Percentiles rank a stretch among this genome's conserved stretches.
These are phyloP conservation scores for Malassezia furfur DNA, from an alignment of 1,284 basidiomycete genomes.

Conservation along the genomic window DNA sequence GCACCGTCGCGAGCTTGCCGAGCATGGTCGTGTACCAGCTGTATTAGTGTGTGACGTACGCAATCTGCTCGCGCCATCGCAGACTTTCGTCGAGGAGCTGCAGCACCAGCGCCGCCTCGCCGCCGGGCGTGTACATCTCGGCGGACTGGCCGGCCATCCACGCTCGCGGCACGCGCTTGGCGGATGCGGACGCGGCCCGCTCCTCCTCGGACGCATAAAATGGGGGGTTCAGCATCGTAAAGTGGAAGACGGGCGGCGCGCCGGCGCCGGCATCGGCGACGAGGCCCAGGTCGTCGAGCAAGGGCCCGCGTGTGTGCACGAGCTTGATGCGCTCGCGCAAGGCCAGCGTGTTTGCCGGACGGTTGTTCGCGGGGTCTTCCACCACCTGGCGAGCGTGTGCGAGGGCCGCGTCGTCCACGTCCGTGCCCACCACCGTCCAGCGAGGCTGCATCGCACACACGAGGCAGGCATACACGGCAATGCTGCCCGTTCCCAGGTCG, in stretches of 20 bases:
- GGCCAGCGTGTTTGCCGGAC: background rate
- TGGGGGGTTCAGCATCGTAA: slow-evolving; percentile 89
- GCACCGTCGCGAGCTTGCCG: slow-evolving; percentile 69
- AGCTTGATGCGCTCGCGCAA: slow-evolving; percentile 51
- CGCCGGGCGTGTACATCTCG: slow-evolving; percentile 78
- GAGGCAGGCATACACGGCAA: slow-evolving; percentile 76
- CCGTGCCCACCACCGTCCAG: slow-evolving; percentile 15
- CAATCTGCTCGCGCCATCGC: slow-evolving; percentile 24
- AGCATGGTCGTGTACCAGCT: slow-evolving; percentile 81
- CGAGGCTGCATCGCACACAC: slow-evolving; percentile 42
- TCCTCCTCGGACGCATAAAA: slow-evolving; percentile 71
- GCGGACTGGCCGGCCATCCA: slow-evolving; percentile 53
- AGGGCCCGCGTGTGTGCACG: background rate
- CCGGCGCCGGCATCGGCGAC: slow-evolving; percentile 53
- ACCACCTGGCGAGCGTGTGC: slow-evolving; percentile 52
- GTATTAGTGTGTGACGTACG: background rate
- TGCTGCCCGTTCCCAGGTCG: slow-evolving; percentile 75
- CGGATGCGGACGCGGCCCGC: slow-evolving; percentile 45
- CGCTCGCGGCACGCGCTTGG: slow-evolving; percentile 48
- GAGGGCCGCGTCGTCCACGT: slow-evolving; percentile 5
- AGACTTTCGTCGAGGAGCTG: slow-evolving; percentile 69
- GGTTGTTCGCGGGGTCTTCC: slow-evolving; percentile 50
- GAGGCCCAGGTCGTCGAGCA: background rate
- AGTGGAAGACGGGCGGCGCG: slow-evolving; percentile 31
- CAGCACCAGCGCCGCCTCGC: slow-evolving; percentile 67